Percentiles rank a stretch among this genome's conserved stretches.
Conservation (phyloP, 2,329 filamentous ascomycete genomes). For the Ophiostoma quercus region DNA sequence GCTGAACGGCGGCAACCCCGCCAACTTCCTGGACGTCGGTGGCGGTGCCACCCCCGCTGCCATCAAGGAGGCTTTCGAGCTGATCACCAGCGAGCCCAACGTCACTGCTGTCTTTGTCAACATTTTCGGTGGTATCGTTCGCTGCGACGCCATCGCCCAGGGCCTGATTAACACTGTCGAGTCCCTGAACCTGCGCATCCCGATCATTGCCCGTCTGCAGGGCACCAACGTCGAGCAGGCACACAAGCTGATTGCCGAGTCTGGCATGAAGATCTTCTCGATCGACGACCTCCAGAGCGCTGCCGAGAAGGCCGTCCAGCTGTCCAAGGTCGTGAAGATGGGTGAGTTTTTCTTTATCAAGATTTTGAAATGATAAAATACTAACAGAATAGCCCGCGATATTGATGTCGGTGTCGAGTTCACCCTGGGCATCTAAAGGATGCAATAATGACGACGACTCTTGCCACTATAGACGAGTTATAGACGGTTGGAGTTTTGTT, state of each 20-base stretch:
- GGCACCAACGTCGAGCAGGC: constrained; percentile 97
- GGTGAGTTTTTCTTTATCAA: constrained; percentile 51
- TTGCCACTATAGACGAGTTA: not conserved
- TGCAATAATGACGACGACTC: not conserved
- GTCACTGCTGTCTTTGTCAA: constrained; percentile 99
- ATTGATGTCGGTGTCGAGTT: constrained; percentile 98
- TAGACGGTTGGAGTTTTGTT: constrained; percentile 1
- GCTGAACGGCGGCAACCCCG: constrained; percentile 90
- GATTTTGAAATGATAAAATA: not conserved
- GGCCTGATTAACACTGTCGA: constrained; percentile 93
- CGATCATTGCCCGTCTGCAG: constrained; percentile 94
- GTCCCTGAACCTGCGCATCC: constrained; percentile 90
- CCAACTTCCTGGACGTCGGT: constrained; percentile 98
- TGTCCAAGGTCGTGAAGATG: constrained; percentile 99
- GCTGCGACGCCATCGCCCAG: constrained; percentile 94
- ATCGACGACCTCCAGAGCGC: constrained; percentile 97
- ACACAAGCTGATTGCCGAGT: constrained; percentile 90
- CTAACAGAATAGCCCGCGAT: constrained; percentile 62
- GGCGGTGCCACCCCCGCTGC: constrained; percentile 94
- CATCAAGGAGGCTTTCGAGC: constrained; percentile 95
- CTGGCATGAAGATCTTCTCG: constrained; percentile 98
- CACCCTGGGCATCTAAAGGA: constrained; percentile 75
- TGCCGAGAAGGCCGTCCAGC: constrained; percentile 96
- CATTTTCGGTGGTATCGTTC: constrained; percentile 98
- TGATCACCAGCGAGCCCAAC: constrained; percentile 97